These are phyloP conservation scores for Curvularia sp. DNA, from an alignment of 2,329 filamentous ascomycete species.

Conservation along the genomic window DNA sequence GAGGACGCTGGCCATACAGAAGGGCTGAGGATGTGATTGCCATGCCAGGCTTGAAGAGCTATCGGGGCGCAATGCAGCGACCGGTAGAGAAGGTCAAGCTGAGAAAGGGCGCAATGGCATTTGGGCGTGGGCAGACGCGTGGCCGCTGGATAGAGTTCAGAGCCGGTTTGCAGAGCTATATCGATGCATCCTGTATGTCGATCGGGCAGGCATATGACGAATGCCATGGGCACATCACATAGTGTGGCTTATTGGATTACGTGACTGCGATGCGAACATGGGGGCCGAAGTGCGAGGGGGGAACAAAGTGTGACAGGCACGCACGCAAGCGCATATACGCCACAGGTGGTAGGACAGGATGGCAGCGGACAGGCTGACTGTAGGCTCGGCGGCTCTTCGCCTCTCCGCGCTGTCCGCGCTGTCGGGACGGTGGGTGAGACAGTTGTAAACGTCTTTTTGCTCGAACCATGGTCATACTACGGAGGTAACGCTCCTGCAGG, in stretches of 20 bases:
- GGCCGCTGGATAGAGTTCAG: slow-evolving; percentile 20
- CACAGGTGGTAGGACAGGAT: not conserved
- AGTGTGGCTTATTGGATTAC: slow-evolving; percentile 16
- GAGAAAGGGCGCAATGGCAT: not conserved
- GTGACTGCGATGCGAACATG: not conserved
- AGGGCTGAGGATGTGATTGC: too few species aligned
- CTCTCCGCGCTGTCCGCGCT: slow-evolving; percentile 41
- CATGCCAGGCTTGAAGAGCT: too few species aligned
- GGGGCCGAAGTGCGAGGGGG: not conserved
- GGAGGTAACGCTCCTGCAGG: slow-evolving; percentile 21
- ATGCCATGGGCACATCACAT: not conserved
- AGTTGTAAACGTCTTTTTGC: slow-evolving; percentile 13
- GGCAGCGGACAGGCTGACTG: not conserved
- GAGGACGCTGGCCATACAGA: not conserved
- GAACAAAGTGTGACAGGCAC: not conserved
- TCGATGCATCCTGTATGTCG: not conserved
- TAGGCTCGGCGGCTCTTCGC: slow-evolving; percentile 26
- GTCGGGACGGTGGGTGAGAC: slow-evolving; percentile 29
- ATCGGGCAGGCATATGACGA: slow-evolving; percentile 3
- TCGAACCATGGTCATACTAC: slow-evolving; percentile 16
- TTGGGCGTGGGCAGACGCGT: slow-evolving; percentile 10
- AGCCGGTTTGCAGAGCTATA: slow-evolving; percentile 7
- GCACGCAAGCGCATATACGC: not conserved
- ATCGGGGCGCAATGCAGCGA: not conserved
- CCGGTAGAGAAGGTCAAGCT: not conserved